phyloP scores from a whole-genome alignment of 2,329 filamentous ascomycete genomes.

The Decorospora gaudefroyi region DNA sequence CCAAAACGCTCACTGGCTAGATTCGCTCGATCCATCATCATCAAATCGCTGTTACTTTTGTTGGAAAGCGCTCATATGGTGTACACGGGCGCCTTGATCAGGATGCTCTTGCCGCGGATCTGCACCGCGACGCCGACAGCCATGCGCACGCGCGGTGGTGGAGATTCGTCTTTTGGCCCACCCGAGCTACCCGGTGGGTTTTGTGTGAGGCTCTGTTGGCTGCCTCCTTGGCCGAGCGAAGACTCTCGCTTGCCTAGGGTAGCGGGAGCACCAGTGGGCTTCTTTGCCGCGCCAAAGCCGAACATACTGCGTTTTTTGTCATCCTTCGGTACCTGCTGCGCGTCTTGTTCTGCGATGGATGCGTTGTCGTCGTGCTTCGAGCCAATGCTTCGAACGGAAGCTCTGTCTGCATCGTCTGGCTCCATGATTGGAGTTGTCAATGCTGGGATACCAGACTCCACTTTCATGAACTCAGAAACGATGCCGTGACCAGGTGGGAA shows the following conservation, averaged over 20 bases:
- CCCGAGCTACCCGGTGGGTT: constrained; percentile 49
- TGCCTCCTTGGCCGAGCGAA: constrained; percentile 45
- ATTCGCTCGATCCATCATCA: constrained; percentile 21
- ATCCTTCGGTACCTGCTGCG: constrained; percentile 37
- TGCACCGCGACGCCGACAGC: constrained; percentile 55
- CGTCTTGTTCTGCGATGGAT: constrained; percentile 41
- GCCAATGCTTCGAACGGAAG: constrained; percentile 42
- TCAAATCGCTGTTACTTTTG: constrained; percentile 1
- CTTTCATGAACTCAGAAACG: constrained; percentile 77
- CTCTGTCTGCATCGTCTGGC: constrained; percentile 50
- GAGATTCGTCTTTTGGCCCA: constrained; percentile 47
- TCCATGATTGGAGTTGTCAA: constrained; percentile 51
- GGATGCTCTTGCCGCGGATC: constrained; percentile 54
- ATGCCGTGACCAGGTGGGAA: constrained; percentile 76
- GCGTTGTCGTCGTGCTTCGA: constrained; percentile 38
- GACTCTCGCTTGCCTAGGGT: constrained; percentile 49
- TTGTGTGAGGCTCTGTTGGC: constrained; percentile 43
- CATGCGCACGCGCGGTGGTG: constrained; percentile 53
- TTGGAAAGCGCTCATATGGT: constrained; percentile 33
- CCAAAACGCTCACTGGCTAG: constrained; percentile 19
- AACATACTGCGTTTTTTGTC: constrained; percentile 52
- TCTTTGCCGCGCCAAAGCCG: constrained; percentile 49
- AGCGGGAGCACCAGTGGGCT: constrained; percentile 36
- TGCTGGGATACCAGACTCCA: constrained; percentile 64
- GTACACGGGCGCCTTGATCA: constrained; percentile 57